Percentiles rank a stretch among this genome's conserved stretches.
Evolutionary conservation across 257 asterid species (phyloP).

Genomic region (Ballota nigra): DNA sequence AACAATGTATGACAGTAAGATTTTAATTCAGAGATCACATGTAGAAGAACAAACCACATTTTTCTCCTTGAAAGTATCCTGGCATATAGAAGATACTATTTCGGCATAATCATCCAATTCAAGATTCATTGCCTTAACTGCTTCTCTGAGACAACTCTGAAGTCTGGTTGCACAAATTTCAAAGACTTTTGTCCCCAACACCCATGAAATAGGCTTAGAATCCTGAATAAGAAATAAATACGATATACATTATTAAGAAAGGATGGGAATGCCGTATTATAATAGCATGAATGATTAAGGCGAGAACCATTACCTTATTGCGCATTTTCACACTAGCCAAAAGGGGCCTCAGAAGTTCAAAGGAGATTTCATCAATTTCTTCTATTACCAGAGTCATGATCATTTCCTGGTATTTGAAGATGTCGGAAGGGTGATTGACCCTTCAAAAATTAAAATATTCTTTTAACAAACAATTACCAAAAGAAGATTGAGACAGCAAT

Average conservation of each 20-base stretch:
- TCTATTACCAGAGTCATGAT: slow-evolving; percentile 50
- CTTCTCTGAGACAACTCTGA: slow-evolving; percentile 31
- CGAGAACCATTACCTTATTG: slow-evolving; percentile 38
- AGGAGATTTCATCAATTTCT: slow-evolving; percentile 51
- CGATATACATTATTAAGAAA: slow-evolving; percentile 16
- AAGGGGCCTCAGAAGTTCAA: slow-evolving; percentile 52
- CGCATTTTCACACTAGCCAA: slow-evolving; percentile 49
- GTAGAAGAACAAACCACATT: slow-evolving; percentile 37
- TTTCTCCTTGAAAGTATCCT: slow-evolving; percentile 29
- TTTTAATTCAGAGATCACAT: neutral
- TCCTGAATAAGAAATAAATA: slow-evolving; percentile 37
- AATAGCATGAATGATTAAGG: slow-evolving; percentile 8
- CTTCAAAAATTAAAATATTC: slow-evolving; percentile 30
- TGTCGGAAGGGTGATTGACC: slow-evolving; percentile 38
- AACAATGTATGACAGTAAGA: neutral
- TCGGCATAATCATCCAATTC: slow-evolving; percentile 42
- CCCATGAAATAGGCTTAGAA: slow-evolving; percentile 45
- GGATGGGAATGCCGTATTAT: slow-evolving; percentile 9
- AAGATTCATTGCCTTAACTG: slow-evolving; percentile 39
- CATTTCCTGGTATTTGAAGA: slow-evolving; percentile 43
- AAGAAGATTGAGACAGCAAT: slow-evolving; percentile 2
- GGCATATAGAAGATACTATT: slow-evolving; percentile 35
- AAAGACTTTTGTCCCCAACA: slow-evolving; percentile 50
- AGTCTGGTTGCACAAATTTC: slow-evolving; percentile 46
- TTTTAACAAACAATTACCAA: slow-evolving; percentile 14